These are phyloP conservation scores for Grosmannia clavigera DNA, from an alignment of 2,329 filamentous ascomycete genomes.

Conservation along the genomic window DNA sequence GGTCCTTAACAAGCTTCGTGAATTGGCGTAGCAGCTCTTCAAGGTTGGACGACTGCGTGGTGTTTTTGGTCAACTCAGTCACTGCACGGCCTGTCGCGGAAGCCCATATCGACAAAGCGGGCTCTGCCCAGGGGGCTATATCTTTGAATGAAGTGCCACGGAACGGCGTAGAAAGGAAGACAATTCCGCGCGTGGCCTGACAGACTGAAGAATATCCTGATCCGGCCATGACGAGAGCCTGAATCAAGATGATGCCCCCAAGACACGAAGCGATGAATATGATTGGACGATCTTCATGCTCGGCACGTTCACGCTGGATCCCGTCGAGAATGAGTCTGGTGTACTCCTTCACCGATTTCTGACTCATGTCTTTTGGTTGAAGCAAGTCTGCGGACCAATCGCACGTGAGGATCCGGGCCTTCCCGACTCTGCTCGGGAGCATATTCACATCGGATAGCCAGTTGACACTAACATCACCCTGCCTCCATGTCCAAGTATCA, in stretches of 20 bases:
- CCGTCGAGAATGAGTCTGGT: conserved; percentile 14
- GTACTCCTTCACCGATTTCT: conserved; percentile 12
- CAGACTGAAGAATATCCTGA: conserved; percentile 4
- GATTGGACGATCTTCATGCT: conserved; percentile 12
- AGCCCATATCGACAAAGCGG: conserved; percentile 9
- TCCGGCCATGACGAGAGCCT: conserved; percentile 15
- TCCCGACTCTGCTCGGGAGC: conserved; percentile 13
- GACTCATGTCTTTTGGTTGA: conserved; percentile 8
- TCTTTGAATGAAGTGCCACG: conserved; percentile 16
- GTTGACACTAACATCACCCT: conserved; percentile 9
- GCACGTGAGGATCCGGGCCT: conserved; percentile 17
- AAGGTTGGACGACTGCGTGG: conserved; percentile 7
- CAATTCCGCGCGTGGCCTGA: conserved; percentile 13
- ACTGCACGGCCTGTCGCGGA: conserved; percentile 6
- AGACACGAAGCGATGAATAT: conserved; percentile 23
- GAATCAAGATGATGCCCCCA: conserved; percentile 19
- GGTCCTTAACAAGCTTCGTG: no score
- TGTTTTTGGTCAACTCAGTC: conserved; percentile 10
- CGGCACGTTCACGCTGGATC: conserved; percentile 8
- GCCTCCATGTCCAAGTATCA: conserved; percentile 15
- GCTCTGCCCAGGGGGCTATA: conserved; percentile 14
- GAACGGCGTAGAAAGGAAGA: conserved; percentile 20
- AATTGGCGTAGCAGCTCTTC: no score
- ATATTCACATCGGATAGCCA: conserved; percentile 16
- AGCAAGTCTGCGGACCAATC: conserved; percentile 18